Conservation (phyloP, 1,284 basidiomycete species). For the Fomitopsis palustris region DNA sequence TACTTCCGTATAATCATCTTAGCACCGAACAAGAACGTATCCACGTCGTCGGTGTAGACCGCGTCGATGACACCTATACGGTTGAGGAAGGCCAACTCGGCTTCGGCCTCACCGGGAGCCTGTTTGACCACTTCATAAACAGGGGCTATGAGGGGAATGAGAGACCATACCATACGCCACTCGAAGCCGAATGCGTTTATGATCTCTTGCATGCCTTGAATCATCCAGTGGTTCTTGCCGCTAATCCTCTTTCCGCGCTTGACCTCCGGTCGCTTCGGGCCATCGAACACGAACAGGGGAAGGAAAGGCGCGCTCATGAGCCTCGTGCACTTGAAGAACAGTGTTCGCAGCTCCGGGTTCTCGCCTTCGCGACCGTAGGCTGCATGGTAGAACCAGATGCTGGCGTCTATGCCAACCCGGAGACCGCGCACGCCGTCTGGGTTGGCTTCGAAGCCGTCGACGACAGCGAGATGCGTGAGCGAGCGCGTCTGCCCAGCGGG, state of each 20-base stretch:
- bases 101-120: conserved; percentile 96
- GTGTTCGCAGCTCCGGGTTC: conserved; percentile 71
- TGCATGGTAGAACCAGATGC: conserved; percentile 82
- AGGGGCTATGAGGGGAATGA: not conserved
- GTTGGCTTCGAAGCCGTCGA: conserved; percentile 68
- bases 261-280: conserved; percentile 75
- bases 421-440: conserved; percentile 55
- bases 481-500: conserved; percentile 62
- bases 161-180: conserved; percentile 63
- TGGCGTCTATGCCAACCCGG: conserved; percentile 75
- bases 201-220: conserved; percentile 72
- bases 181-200: conserved; percentile 89
- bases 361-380: conserved; percentile 73
- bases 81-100: conserved; percentile 89
- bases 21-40: conserved; percentile 90
- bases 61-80: conserved; percentile 82
- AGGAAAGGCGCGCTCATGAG: conserved; percentile 79
- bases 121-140: conserved; percentile 23
- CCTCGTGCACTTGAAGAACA: conserved; percentile 73
- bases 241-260: conserved; percentile 80
- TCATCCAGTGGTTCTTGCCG: conserved; percentile 60
- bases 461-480: conserved; percentile 64
- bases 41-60: conserved; percentile 91
- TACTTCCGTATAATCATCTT: conserved; percentile 77
- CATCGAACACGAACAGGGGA: conserved; percentile 94